These are phyloP conservation scores for Thecaphora thlaspeos DNA, from an alignment of 1,284 basidiomycete species.

Conservation along the genomic window DNA sequence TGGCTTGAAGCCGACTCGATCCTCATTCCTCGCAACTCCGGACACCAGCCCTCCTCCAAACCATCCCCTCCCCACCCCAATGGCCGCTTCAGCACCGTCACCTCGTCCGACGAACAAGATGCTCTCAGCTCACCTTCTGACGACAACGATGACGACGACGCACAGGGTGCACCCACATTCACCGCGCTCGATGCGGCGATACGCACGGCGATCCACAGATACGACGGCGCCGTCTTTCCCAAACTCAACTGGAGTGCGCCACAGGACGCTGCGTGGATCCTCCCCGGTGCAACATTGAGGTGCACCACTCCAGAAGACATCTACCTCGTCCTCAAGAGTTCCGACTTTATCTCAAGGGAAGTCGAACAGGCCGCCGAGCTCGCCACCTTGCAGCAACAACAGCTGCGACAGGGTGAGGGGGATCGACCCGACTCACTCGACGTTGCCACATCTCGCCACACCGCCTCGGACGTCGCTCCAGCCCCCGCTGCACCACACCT, in stretches of 20 bases:
- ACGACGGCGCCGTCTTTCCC: conserved; percentile 79
- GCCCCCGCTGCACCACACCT: too few relatives aligned
- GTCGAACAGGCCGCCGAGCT: conserved; percentile 62
- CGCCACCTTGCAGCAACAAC: not conserved
- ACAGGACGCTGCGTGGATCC: conserved; percentile 81
- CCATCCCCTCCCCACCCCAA: not conserved
- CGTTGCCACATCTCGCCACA: too few relatives aligned
- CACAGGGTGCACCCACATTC: conserved; percentile 20
- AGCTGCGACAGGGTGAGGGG: too few relatives aligned
- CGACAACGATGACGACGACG: conserved; percentile 61
- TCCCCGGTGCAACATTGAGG: conserved; percentile 80
- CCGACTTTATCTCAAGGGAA: conserved; percentile 84
- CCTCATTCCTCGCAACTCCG: conserved; percentile 61
- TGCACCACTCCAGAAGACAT: conserved; percentile 85
- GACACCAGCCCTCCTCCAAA: too few relatives aligned
- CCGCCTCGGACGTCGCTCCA: too few relatives aligned
- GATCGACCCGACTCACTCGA: too few relatives aligned
- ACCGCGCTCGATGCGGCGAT: conserved; percentile 72
- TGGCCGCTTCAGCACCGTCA: not conserved
- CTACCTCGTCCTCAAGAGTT: conserved; percentile 88
- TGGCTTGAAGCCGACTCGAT: conserved; percentile 79
- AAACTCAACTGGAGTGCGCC: conserved; percentile 63
- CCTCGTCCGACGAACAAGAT: conserved; percentile 63
- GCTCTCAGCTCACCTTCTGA: conserved; percentile 43
- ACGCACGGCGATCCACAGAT: conserved; percentile 67